phyloP scores from a whole-genome alignment of 371 early-diverging fungal species.

The Chytridium lagenaria region DNA sequence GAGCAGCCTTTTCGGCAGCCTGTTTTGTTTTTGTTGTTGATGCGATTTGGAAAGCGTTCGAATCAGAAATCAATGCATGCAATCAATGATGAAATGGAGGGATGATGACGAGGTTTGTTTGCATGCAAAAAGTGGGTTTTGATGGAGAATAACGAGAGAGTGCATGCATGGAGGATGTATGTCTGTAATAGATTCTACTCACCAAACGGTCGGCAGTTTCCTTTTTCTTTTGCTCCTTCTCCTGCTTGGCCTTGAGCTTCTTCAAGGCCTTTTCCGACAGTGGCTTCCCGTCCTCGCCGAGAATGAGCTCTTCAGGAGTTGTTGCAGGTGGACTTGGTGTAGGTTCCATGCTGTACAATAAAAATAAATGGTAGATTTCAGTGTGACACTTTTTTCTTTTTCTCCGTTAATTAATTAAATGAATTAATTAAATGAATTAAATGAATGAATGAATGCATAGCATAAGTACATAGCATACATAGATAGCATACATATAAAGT shows the following conservation, averaged over 20 bases:
- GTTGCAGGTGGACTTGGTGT: background rate
- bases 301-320: slow-evolving; percentile 32
- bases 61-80: background rate
- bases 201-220: slow-evolving; percentile 63
- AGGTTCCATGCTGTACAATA: background rate
- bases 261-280: slow-evolving; percentile 89
- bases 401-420: too few species aligned
- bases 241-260: slow-evolving; percentile 90
- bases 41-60: background rate
- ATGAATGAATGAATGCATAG: too few species aligned
- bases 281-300: slow-evolving; percentile 85
- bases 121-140: too few species aligned
- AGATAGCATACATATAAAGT: too few species aligned
- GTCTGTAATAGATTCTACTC: too few species aligned
- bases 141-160: too few species aligned
- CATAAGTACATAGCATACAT: too few species aligned
- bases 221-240: slow-evolving; percentile 75
- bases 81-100: background rate
- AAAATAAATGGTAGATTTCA: background rate
- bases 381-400: background rate
- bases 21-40: slow-evolving; percentile 36
- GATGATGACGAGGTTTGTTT: too few species aligned
- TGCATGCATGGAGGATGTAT: too few species aligned
- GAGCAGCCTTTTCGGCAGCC: slow-evolving; percentile 86
- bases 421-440: too few species aligned